Percentiles rank a stretch among this genome's conserved stretches.
Conservation (phyloP, 352 stramenopile species). For the Pythium folliculosum region DNA sequence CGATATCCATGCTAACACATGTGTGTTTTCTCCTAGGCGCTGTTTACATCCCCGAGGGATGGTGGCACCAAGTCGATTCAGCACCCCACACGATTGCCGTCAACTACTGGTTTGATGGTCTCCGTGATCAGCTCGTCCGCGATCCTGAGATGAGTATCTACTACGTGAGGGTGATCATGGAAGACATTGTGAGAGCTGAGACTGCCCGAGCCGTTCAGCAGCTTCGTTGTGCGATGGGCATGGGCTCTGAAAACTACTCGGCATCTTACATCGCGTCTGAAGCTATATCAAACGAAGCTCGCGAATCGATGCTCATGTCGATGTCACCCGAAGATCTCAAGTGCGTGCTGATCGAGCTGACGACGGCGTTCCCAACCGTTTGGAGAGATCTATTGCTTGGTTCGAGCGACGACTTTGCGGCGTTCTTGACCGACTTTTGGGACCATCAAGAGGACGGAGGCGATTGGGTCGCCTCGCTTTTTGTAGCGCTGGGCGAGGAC, state of each 20-base stretch:
- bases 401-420: slow-evolving; percentile 22
- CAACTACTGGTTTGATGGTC: slow-evolving; percentile 83
- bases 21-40: slow-evolving; percentile 41
- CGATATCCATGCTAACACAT: background rate
- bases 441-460: background rate
- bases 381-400: slow-evolving; percentile 14
- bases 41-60: slow-evolving; percentile 80
- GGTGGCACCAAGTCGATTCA: slow-evolving; percentile 87
- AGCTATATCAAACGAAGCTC: background rate
- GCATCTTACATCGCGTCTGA: background rate
- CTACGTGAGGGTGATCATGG: slow-evolving; percentile 63
- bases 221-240: slow-evolving; percentile 14
- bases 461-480: slow-evolving; percentile 10
- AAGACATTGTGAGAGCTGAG: slow-evolving; percentile 58
- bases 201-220: slow-evolving; percentile 32
- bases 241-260: background rate
- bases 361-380: background rate
- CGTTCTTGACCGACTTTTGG: slow-evolving; percentile 21
- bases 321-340: slow-evolving; percentile 9
- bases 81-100: slow-evolving; percentile 73
- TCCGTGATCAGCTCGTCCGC: slow-evolving; percentile 50
- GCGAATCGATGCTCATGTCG: slow-evolving; percentile 16
- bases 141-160: slow-evolving; percentile 55
- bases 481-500: slow-evolving; percentile 18
- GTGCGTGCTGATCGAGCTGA: slow-evolving; percentile 9